Conservation (phyloP, 345 rosid species). For the Draba incana region DNA sequence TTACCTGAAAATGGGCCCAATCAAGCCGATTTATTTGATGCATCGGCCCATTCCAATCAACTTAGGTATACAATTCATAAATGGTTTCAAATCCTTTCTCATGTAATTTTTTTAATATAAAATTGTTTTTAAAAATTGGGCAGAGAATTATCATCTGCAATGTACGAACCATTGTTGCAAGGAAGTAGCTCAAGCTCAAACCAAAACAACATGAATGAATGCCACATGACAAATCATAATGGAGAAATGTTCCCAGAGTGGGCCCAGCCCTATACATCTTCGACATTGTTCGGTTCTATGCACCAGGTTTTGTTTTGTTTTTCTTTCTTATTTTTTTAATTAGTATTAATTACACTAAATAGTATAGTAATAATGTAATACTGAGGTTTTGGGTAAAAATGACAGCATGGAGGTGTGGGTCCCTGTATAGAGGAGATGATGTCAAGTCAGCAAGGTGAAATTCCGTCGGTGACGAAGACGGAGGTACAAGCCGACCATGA, state of each 20-base stretch:
- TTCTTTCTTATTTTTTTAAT: background rate
- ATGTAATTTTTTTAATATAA: background rate
- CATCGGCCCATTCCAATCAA: constrained; percentile 49
- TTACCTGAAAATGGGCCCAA: constrained; percentile 51
- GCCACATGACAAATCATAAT: constrained; percentile 45
- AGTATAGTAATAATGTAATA: background rate
- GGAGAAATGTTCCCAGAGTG: constrained; percentile 48
- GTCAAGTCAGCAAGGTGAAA: constrained; percentile 40
- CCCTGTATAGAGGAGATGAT: constrained; percentile 38
- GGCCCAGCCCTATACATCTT: constrained; percentile 50
- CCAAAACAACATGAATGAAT: constrained; percentile 47
- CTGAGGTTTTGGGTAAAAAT: background rate
- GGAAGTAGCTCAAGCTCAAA: constrained; percentile 47
- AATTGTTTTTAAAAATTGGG: background rate
- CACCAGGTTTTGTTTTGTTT: constrained; percentile 32
- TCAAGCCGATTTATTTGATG: constrained; percentile 53
- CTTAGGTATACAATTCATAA: constrained; percentile 37
- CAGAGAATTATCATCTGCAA: constrained; percentile 44
- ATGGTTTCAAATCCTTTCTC: background rate
- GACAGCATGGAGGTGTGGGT: constrained; percentile 39
- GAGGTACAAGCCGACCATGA: constrained; percentile 36
- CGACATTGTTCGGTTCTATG: constrained; percentile 49
- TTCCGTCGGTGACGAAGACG: constrained; percentile 16
- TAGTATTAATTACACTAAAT: background rate
- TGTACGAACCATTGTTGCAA: constrained; percentile 52